These are phyloP conservation scores for Kodamaea fukazawae DNA, from an alignment of 805 yeast genomes.

Conservation along the genomic window DNA sequence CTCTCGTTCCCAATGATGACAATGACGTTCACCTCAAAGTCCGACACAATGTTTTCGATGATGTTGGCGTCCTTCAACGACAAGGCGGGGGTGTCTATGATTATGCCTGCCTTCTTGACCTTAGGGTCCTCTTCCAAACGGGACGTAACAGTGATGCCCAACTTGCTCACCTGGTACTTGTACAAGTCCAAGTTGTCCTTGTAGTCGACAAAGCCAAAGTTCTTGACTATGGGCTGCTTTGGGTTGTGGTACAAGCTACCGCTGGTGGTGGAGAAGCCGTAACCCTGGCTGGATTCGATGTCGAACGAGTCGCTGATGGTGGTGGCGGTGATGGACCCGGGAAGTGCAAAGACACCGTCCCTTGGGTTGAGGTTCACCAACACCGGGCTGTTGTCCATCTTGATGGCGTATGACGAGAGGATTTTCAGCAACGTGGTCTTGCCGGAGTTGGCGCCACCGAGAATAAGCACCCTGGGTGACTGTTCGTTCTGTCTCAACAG, in stretches of 20 bases:
- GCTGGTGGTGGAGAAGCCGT: conserved; percentile 67
- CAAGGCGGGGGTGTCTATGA: conserved; percentile 75
- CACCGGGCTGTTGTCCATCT: conserved; percentile 64
- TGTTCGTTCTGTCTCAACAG: conserved; percentile 38
- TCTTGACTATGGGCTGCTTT: conserved; percentile 86
- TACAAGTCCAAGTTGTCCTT: conserved; percentile 57
- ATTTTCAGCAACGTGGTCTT: conserved; percentile 74
- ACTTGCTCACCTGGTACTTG: conserved; percentile 45
- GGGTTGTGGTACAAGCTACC: conserved; percentile 77
- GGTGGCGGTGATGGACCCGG: conserved; percentile 83
- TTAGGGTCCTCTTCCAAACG: conserved; percentile 51
- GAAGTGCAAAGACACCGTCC: conserved; percentile 66
- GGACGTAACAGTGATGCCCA: conserved; percentile 48
- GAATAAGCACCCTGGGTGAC: conserved; percentile 61
- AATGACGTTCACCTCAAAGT: conserved; percentile 57
- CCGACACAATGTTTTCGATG: conserved; percentile 56
- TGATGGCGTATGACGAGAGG: conserved; percentile 71
- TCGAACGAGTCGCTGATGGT: conserved; percentile 80
- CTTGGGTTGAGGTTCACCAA: conserved; percentile 78
- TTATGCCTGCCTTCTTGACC: conserved; percentile 50
- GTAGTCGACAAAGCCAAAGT: conserved; percentile 66
- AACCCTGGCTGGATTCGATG: conserved; percentile 67
- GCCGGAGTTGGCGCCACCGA: conserved; percentile 75
- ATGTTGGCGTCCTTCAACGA: conserved; percentile 47
- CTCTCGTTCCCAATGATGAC: conserved; percentile 78